Conservation (phyloP, 345 rosid species). For the Eucalyptus polyanthemos region DNA sequence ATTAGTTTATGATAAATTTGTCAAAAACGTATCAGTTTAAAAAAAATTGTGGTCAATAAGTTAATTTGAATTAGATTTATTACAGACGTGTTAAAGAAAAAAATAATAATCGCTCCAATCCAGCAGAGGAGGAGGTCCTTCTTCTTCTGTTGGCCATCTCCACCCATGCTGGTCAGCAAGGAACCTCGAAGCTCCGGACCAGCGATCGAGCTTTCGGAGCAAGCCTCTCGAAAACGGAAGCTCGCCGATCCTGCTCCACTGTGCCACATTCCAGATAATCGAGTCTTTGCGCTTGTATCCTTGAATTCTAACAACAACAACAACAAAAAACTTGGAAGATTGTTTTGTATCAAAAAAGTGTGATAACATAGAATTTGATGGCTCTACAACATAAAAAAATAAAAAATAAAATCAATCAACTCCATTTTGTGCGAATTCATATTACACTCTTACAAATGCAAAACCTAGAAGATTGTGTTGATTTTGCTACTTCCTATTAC, state of each 20-base stretch:
- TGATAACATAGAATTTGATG: not conserved
- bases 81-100: too few species aligned
- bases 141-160: not conserved
- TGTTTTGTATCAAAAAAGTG: not conserved
- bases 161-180: not conserved
- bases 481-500: not conserved
- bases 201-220: not conserved
- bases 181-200: not conserved
- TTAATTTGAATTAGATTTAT: too few species aligned
- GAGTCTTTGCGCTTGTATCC: too few species aligned
- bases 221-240: not conserved
- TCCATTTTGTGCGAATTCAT: not conserved
- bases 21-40: too few species aligned
- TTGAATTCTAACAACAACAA: too few species aligned
- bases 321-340: not conserved
- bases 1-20: too few species aligned
- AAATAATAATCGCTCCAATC: not conserved
- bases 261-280: too few species aligned
- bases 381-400: too few species aligned
- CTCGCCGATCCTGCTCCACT: slow-evolving; percentile 1
- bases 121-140: too few species aligned
- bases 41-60: accelerated
- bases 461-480: not conserved
- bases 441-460: not conserved
- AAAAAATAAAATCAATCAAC: too few species aligned